Conservation (phyloP, 257 asterid genomes). For the Primulina eburnea region DNA sequence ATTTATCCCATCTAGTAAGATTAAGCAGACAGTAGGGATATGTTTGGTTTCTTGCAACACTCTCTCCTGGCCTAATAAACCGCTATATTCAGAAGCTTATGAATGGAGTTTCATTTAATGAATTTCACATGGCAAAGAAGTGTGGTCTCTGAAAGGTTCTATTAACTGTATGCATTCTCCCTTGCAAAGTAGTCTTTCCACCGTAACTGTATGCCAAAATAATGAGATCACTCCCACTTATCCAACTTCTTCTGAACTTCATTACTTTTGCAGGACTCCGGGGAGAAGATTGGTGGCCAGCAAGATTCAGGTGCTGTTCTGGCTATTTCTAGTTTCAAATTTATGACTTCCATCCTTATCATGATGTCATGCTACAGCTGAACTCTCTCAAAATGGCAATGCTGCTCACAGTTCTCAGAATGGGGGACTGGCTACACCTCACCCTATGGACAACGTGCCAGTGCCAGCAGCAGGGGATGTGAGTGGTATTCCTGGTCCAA, state of each 20-base stretch:
- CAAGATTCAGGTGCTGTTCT: constrained; percentile 58
- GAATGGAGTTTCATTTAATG: constrained; percentile 1
- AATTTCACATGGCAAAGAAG: constrained; percentile 15
- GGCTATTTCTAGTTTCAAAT: constrained; percentile 6
- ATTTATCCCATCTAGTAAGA: constrained; percentile 11
- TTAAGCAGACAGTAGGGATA: neutral
- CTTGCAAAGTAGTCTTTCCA: neutral
- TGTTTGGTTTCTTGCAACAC: constrained; percentile 4
- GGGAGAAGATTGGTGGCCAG: constrained; percentile 54
- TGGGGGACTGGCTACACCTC: constrained; percentile 50
- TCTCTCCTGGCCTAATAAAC: constrained; percentile 15
- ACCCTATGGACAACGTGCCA: constrained; percentile 51
- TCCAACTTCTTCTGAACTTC: constrained; percentile 8
- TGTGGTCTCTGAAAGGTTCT: neutral
- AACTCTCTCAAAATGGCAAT: constrained; percentile 62
- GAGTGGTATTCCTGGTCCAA: constrained; percentile 69
- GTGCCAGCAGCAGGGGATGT: constrained; percentile 58
- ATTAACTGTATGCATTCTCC: neutral
- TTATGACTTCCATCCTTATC: constrained; percentile 20
- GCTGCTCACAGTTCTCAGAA: constrained; percentile 63
- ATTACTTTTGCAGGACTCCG: constrained; percentile 47
- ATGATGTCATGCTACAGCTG: constrained; percentile 40
- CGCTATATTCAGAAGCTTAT: neutral
- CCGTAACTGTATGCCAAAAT: neutral
- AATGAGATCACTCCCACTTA: constrained; percentile 4